Conservation (phyloP, 1,284 basidiomycete species). For the Mycena citricolor region DNA sequence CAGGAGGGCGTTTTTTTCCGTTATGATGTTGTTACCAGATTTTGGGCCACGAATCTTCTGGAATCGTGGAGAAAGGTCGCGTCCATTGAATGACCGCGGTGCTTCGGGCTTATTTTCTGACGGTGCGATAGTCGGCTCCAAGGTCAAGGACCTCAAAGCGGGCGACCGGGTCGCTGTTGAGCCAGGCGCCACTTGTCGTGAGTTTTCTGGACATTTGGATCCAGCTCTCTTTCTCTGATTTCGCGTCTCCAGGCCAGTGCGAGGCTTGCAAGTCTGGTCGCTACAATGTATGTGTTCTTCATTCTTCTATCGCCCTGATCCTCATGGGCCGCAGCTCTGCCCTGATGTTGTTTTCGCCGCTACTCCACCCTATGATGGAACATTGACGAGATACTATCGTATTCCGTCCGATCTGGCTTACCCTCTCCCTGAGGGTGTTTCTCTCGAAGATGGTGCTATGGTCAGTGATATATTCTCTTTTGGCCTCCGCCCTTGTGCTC, state of each 20-base stretch:
- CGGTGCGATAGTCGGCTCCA: constrained; percentile 58
- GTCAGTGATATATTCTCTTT: constrained; percentile 46
- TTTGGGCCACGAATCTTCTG: constrained; percentile 67
- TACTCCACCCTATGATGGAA: constrained; percentile 89
- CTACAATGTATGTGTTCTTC: constrained; percentile 60
- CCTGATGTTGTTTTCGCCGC: constrained; percentile 82
- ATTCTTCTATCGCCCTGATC: constrained; percentile 8
- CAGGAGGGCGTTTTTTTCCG: background rate
- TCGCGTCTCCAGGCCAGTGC: constrained; percentile 42
- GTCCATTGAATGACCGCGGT: constrained; percentile 9
- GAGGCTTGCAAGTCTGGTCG: constrained; percentile 75
- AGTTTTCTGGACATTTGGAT: constrained; percentile 15
- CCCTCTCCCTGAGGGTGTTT: constrained; percentile 69
- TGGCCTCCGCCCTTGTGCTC: background rate
- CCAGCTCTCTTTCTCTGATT: constrained; percentile 5
- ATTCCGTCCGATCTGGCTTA: constrained; percentile 76
- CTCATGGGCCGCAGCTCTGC: constrained; percentile 67
- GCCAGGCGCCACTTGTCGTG: constrained; percentile 75
- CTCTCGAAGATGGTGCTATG: constrained; percentile 84
- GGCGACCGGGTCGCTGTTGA: constrained; percentile 89
- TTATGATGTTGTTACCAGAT: constrained; percentile 37
- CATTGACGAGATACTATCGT: constrained; percentile 79
- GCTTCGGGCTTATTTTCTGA: background rate
- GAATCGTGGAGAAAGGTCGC: constrained; percentile 55
- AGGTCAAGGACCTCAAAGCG: constrained; percentile 72